These are phyloP conservation scores for Tulasnella sp. DNA, from an alignment of 768 basidiomycete species.

Conservation along the genomic window DNA sequence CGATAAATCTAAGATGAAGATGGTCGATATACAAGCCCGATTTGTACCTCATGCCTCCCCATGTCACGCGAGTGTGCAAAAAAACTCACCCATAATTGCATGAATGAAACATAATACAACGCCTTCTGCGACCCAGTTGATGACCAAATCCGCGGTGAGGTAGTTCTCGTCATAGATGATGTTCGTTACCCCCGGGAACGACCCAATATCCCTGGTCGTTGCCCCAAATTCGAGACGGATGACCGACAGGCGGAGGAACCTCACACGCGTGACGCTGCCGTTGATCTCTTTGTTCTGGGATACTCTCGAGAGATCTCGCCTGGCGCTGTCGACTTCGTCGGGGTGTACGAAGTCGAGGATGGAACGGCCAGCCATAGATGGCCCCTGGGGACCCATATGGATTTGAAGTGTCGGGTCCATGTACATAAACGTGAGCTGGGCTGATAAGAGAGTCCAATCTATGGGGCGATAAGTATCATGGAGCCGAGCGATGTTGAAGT, in stretches of 20 bases:
- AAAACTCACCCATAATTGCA: slow-evolving; percentile 56
- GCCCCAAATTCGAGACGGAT: slow-evolving; percentile 65
- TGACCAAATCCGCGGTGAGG: slow-evolving; percentile 80
- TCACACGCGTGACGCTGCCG: slow-evolving; percentile 68
- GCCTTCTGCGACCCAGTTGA: slow-evolving; percentile 79
- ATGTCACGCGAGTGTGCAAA: not conserved
- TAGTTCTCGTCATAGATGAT: slow-evolving; percentile 60
- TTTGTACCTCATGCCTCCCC: not conserved
- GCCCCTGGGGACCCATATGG: slow-evolving; percentile 63
- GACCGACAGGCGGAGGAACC: slow-evolving; percentile 64
- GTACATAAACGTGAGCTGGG: slow-evolving; percentile 67
- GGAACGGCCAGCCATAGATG: slow-evolving; percentile 55
- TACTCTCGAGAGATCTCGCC: slow-evolving; percentile 60
- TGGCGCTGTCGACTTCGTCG: slow-evolving; percentile 66
- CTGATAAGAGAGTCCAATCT: slow-evolving; percentile 78
- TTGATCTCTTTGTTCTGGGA: slow-evolving; percentile 64
- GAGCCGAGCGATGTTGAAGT: no score
- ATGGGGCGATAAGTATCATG: slow-evolving; percentile 1
- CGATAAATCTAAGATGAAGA: slow-evolving; percentile 27
- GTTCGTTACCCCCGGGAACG: slow-evolving; percentile 58
- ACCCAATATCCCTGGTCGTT: slow-evolving; percentile 31
- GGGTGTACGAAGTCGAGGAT: slow-evolving; percentile 75
- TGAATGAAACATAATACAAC: slow-evolving; percentile 85
- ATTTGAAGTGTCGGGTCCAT: slow-evolving; percentile 65
- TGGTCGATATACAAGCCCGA: not conserved